These are phyloP conservation scores for Fragilaria crotonensis DNA, from an alignment of 108 stramenopile species.

Conservation along the genomic window DNA sequence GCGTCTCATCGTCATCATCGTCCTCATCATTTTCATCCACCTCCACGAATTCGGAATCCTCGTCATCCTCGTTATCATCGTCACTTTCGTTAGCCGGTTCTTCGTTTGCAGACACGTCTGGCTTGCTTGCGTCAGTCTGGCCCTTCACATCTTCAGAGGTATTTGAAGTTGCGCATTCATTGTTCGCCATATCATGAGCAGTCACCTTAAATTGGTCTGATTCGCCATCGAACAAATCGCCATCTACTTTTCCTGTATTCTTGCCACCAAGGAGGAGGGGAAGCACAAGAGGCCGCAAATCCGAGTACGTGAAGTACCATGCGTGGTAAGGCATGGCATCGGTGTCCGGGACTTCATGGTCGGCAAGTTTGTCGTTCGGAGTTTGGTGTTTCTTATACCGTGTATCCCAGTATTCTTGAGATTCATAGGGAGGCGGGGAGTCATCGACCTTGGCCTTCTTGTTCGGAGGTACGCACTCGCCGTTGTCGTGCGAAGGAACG, in stretches of 20 bases:
- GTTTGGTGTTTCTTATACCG: slow-evolving; percentile 37
- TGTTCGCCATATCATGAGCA: slow-evolving; percentile 23
- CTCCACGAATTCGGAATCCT: slow-evolving; percentile 12
- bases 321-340: slow-evolving; percentile 47
- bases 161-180: slow-evolving; percentile 13
- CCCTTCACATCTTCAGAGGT: slow-evolving; percentile 9
- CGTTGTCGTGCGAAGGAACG: too few relatives aligned
- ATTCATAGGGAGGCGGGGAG: slow-evolving; percentile 49
- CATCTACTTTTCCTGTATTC: slow-evolving; percentile 1
- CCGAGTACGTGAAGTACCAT: slow-evolving; percentile 81
- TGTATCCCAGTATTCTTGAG: slow-evolving; percentile 69
- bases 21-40: slow-evolving; percentile 7
- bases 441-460: neutral
- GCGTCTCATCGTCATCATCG: slow-evolving; percentile 16
- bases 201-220: slow-evolving; percentile 12
- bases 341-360: slow-evolving; percentile 2
- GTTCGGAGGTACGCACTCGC: neutral
- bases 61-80: slow-evolving; percentile 27
- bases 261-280: slow-evolving; percentile 55
- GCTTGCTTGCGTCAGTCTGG: slow-evolving; percentile 11
- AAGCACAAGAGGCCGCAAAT: slow-evolving; percentile 61
- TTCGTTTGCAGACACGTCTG: slow-evolving; percentile 19
- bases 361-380: neutral
- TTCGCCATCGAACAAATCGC: neutral
- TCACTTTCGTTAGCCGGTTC: slow-evolving; percentile 16